phyloP scores from a whole-genome alignment of 306 rosid species.

The Carpinus fangiana region DNA sequence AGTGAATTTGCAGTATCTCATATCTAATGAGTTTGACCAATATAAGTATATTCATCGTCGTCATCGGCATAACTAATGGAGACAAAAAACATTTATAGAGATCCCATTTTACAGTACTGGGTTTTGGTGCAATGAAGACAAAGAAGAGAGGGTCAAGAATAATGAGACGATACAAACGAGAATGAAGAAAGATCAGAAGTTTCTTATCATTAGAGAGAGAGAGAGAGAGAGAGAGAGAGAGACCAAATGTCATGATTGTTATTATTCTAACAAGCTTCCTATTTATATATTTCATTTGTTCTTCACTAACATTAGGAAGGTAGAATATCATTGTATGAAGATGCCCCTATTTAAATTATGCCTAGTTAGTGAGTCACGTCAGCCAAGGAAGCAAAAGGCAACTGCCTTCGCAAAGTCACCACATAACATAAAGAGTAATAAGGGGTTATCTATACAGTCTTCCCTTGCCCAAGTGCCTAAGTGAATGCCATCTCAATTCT shows the following conservation, averaged over 20 bases:
- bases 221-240: not conserved
- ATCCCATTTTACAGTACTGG: not conserved
- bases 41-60: no score
- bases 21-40: not conserved
- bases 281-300: not conserved
- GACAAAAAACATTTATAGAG: not conserved
- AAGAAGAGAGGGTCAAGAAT: not conserved
- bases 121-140: not conserved
- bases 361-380: not conserved
- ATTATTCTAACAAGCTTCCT: not conserved
- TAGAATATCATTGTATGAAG: not conserved
- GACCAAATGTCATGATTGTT: not conserved
- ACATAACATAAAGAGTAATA: not conserved
- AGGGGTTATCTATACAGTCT: not conserved
- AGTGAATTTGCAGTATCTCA: not conserved
- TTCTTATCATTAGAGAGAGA: not conserved
- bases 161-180: not conserved
- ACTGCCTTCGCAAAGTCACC: not conserved
- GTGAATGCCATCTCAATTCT: not conserved
- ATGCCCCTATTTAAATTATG: not conserved
- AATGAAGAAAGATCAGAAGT: not conserved
- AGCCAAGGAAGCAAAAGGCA: not conserved
- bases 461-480: not conserved
- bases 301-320: not conserved
- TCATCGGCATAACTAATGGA: not conserved